phyloP scores from a whole-genome alignment of 78 protist species.

The Speleostelium caveatum region DNA sequence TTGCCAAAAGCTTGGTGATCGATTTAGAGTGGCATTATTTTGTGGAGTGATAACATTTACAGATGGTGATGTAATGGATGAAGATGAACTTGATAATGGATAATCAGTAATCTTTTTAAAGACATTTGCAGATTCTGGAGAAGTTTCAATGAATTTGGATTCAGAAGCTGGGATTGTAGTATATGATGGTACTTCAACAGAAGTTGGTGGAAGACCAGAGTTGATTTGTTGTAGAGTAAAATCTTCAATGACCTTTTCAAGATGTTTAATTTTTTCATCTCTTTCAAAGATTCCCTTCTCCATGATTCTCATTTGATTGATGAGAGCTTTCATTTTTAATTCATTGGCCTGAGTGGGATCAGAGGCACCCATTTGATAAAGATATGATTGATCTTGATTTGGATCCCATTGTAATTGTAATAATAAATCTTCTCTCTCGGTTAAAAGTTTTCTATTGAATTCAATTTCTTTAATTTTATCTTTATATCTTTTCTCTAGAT shows the following conservation, averaged over 20 bases:
- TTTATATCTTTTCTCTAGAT: neutral
- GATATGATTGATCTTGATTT: constrained; percentile 41
- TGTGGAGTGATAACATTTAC: constrained; percentile 4
- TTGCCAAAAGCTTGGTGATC: constrained; percentile 56
- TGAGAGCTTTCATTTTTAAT: constrained; percentile 28
- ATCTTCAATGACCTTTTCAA: constrained; percentile 32
- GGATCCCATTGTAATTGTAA: constrained; percentile 75
- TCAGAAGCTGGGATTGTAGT: constrained; percentile 13
- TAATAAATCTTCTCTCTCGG: constrained; percentile 67
- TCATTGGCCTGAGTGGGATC: constrained; percentile 19
- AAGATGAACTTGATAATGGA: constrained; percentile 29
- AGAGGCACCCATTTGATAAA: constrained; percentile 29
- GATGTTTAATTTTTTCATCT: constrained; percentile 46
- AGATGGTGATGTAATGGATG: neutral
- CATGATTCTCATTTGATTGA: constrained; percentile 75
- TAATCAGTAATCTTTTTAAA: constrained; percentile 29
- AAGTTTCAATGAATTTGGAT: neutral
- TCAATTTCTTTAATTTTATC: constrained; percentile 37
- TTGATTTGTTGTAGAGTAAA: constrained; percentile 18
- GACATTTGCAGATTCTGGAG: neutral
- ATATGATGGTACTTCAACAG: neutral
- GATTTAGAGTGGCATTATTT: neutral
- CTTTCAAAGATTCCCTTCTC: constrained; percentile 68
- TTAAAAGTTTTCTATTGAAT: constrained; percentile 44
- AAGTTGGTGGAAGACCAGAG: constrained; percentile 7